Percentiles rank a stretch among this genome's conserved stretches.
These are phyloP conservation scores for Trypanosoma lewisi DNA, from an alignment of 208 protist genomes.

Conservation along the genomic window DNA sequence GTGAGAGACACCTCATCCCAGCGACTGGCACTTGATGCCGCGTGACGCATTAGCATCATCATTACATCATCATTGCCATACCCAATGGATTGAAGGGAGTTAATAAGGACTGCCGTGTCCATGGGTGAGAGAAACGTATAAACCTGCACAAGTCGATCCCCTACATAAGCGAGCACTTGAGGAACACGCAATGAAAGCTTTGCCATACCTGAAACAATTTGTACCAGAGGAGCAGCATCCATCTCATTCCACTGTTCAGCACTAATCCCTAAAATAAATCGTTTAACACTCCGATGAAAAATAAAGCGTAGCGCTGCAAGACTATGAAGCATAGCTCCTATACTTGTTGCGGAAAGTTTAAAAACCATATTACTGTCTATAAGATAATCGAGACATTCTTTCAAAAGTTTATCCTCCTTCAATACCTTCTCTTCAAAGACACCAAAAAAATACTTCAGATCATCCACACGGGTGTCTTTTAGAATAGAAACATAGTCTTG, in stretches of 20 bases:
- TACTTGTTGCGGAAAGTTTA: slow-evolving; percentile 54
- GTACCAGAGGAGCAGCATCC: slow-evolving; percentile 69
- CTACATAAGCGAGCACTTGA: slow-evolving; percentile 36
- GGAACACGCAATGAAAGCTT: slow-evolving; percentile 60
- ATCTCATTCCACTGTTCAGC: slow-evolving; percentile 80
- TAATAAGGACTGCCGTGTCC: slow-evolving; percentile 61
- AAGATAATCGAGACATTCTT: slow-evolving; percentile 63
- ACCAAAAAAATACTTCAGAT: slow-evolving; percentile 84
- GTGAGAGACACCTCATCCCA: slow-evolving; percentile 66
- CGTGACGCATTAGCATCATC: slow-evolving; percentile 49
- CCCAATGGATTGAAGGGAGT: slow-evolving; percentile 62
- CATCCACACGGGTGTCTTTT: slow-evolving; percentile 63
- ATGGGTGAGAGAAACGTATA: slow-evolving; percentile 55
- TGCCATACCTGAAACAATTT: slow-evolving; percentile 54
- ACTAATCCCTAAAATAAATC: slow-evolving; percentile 56
- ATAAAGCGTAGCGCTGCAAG: slow-evolving; percentile 69
- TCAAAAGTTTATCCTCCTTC: slow-evolving; percentile 81
- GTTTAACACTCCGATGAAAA: slow-evolving; percentile 65
- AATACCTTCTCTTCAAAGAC: slow-evolving; percentile 84
- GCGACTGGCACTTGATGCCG: slow-evolving; percentile 35
- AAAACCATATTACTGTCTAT: slow-evolving; percentile 36
- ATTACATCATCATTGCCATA: slow-evolving; percentile 51
- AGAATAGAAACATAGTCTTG: slow-evolving; percentile 57
- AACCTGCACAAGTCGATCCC: slow-evolving; percentile 40
- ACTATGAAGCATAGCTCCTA: slow-evolving; percentile 74